A percentile compares a stretch with the other conserved stretches of the same genome.
phyloP scores from a whole-genome alignment of 225 moss, liverwort and hornwort species.

The Pseudisothecium myosuroides region DNA sequence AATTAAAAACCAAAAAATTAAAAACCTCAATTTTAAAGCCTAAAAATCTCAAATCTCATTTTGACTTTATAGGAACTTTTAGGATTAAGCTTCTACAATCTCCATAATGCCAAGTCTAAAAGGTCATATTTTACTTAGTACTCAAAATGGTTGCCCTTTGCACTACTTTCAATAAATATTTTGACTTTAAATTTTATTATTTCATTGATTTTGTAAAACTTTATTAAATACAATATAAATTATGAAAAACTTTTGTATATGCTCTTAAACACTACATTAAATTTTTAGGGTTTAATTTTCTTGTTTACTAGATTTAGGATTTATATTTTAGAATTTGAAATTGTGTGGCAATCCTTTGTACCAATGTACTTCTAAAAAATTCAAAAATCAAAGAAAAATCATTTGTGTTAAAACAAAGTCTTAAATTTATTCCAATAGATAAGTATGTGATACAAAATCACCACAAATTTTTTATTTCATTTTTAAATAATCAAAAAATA shows the following conservation, averaged over 20 bases:
- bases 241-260: neutral
- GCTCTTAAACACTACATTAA: neutral
- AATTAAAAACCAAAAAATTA: too few relatives aligned
- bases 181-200: neutral
- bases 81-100: neutral
- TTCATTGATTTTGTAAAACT: neutral
- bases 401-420: neutral
- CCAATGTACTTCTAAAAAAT: neutral
- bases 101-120: neutral
- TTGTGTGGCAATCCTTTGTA: neutral
- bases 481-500: neutral
- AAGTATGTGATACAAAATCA: neutral
- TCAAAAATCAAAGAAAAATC: neutral
- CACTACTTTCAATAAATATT: neutral
- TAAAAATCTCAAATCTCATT: neutral
- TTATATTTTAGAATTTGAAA: neutral
- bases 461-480: fast-evolving
- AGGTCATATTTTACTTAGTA: neutral
- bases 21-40: neutral
- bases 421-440: neutral
- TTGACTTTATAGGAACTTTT: neutral
- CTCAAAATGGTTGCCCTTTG: neutral
- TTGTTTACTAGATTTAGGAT: neutral
- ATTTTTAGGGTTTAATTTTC: neutral
- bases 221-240: neutral